Conservation (phyloP, 345 rosid genomes). For the Eucalyptus curtisii region DNA sequence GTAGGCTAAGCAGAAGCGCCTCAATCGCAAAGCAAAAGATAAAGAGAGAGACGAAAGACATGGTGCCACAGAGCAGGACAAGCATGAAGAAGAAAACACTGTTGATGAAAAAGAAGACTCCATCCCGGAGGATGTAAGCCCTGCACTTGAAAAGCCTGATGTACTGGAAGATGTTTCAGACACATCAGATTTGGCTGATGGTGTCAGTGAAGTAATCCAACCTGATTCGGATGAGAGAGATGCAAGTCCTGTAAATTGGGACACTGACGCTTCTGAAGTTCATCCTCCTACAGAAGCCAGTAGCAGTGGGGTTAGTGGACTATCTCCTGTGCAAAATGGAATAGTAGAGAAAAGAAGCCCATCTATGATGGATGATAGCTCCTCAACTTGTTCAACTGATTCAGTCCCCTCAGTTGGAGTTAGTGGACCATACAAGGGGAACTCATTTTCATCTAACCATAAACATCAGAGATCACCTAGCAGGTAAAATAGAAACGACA, state of each 20-base stretch:
- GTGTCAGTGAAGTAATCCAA: constrained; percentile 47
- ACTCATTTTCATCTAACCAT: constrained; percentile 18
- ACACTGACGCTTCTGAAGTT: constrained; percentile 69
- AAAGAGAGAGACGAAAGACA: constrained; percentile 66
- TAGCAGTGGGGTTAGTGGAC: constrained; percentile 37
- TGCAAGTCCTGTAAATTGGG: constrained; percentile 70
- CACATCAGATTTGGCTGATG: constrained; percentile 67
- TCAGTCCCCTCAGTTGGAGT: constrained; percentile 54
- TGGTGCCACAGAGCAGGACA: constrained; percentile 13
- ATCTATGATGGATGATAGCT: constrained; percentile 75
- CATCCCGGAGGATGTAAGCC: constrained; percentile 24
- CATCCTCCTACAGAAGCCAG: constrained; percentile 44
- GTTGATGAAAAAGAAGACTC: constrained; percentile 34
- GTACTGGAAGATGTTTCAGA: constrained; percentile 66
- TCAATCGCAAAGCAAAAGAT: constrained; percentile 72
- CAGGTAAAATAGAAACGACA: constrained; percentile 26
- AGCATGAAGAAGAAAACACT: constrained; percentile 24
- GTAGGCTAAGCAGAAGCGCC: constrained; percentile 84
- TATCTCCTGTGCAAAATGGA: constrained; percentile 55
- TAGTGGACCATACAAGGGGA: constrained; percentile 50
- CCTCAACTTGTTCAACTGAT: constrained; percentile 84
- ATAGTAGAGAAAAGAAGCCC: constrained; percentile 42
- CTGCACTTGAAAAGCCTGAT: constrained; percentile 51
- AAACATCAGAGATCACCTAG: constrained; percentile 34
- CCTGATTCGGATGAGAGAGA: constrained; percentile 85